Conservation (phyloP, 1,284 basidiomycete genomes). For the Ustilago curta region DNA sequence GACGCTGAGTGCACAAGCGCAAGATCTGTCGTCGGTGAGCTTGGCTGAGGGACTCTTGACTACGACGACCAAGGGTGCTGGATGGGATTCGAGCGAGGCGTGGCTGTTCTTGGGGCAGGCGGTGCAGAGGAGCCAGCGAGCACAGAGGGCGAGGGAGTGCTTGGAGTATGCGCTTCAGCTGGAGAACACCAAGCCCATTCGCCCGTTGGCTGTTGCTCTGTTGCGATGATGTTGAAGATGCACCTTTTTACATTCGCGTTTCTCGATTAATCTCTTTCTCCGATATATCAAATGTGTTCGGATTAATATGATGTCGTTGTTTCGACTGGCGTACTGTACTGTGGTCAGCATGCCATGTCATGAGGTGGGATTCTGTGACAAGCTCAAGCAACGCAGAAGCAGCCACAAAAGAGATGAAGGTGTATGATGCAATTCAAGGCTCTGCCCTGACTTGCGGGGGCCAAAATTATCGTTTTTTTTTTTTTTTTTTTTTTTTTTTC, state of each 20-base stretch:
- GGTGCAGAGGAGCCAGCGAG: slow-evolving; percentile 39
- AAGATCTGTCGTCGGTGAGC: slow-evolving; percentile 55
- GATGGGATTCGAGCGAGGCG: slow-evolving; percentile 63
- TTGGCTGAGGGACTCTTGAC: slow-evolving; percentile 64
- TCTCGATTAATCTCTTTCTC: neutral
- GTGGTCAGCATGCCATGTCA: too few relatives aligned
- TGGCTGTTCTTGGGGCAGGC: slow-evolving; percentile 65
- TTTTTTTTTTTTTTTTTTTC: neutral
- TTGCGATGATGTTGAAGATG: slow-evolving; percentile 21
- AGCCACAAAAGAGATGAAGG: neutral
- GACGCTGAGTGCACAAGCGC: slow-evolving; percentile 38
- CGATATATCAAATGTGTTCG: too few relatives aligned
- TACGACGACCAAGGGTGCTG: slow-evolving; percentile 53
- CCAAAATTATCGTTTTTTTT: neutral
- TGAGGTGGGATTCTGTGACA: too few relatives aligned
- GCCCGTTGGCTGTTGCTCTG: slow-evolving; percentile 36
- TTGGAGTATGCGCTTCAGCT: slow-evolving; percentile 63
- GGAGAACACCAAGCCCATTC: slow-evolving; percentile 55
- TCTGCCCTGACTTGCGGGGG: neutral
- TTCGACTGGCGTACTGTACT: too few relatives aligned
- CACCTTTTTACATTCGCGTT: neutral
- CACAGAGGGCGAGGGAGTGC: slow-evolving; percentile 51
- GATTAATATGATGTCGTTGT: too few relatives aligned
- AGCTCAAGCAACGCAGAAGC: neutral
- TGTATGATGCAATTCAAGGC: too few relatives aligned